Percentiles rank a stretch among this genome's conserved stretches.
Evolutionary conservation across 805 yeast genomes (phyloP).

Genomic region (Lachancea meyersii): DNA sequence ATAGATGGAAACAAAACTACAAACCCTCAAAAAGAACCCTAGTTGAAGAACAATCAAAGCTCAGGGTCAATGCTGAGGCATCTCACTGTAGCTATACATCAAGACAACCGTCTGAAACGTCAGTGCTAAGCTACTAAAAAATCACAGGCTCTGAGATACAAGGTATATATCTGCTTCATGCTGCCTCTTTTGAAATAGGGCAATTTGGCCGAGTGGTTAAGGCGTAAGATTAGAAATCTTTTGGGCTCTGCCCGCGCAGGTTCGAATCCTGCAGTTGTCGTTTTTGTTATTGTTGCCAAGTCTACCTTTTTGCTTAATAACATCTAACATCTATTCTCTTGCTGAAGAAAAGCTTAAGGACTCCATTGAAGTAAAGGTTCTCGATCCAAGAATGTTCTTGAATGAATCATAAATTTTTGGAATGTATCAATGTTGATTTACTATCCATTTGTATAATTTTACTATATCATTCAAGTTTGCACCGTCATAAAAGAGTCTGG

Average conservation of each 20-base stretch:
- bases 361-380: no score
- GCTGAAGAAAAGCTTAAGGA: no score
- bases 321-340: no score
- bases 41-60: no score
- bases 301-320: background rate
- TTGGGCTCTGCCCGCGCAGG: slow-evolving; percentile 58
- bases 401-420: background rate
- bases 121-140: no score
- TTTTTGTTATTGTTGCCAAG: slow-evolving; percentile 24
- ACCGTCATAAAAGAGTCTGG: background rate
- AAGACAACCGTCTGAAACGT: no score
- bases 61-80: no score
- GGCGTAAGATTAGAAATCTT: slow-evolving; percentile 59
- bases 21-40: no score
- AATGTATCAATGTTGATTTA: background rate
- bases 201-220: slow-evolving; percentile 61
- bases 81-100: no score
- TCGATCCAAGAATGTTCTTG: background rate
- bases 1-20: no score
- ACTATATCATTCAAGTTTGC: background rate
- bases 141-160: no score
- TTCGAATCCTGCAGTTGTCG: slow-evolving; percentile 75
- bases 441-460: background rate
- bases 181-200: slow-evolving; percentile 16
- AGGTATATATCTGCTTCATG: no score